Conservation (phyloP, 2,329 filamentous ascomycete species). For the Aciculosporium take region DNA sequence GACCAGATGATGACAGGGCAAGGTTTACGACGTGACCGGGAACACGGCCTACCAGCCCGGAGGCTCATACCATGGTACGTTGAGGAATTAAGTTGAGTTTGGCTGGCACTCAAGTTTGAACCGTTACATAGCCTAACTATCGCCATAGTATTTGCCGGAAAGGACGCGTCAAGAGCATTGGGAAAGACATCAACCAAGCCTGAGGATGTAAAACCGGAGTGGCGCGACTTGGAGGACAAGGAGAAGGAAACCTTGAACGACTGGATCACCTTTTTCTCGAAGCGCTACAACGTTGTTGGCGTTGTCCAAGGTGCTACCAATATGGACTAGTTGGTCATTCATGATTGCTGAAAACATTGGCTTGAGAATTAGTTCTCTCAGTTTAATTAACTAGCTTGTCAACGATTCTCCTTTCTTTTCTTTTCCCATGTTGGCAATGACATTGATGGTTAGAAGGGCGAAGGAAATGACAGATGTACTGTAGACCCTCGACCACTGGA, state of each 20-base stretch:
- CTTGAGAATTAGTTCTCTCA: not conserved
- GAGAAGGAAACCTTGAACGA: conserved; percentile 76
- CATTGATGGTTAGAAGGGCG: no score
- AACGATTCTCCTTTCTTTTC: not conserved
- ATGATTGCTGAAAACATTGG: not conserved
- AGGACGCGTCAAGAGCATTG: conserved; percentile 86
- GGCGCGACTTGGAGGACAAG: conserved; percentile 70
- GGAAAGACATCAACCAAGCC: conserved; percentile 73
- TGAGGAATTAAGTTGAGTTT: no score
- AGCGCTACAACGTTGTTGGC: conserved; percentile 86
- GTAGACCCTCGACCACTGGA: no score
- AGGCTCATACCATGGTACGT: conserved; percentile 72
- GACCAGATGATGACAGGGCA: conserved; percentile 44
- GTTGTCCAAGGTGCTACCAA: conserved; percentile 47
- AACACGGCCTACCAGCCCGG: conserved; percentile 76
- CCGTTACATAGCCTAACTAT: not conserved
- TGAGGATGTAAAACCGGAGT: conserved; percentile 72
- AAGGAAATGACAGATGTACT: no score
- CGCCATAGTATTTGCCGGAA: conserved; percentile 73
- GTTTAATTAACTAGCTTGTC: not conserved
- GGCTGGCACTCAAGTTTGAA: not conserved
- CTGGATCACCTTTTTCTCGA: conserved; percentile 93
- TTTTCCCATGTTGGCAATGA: no score
- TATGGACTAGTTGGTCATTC: conserved; percentile 21
- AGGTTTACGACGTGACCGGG: conserved; percentile 83